Conservation (phyloP, 805 yeast genomes). For the Candida argentea region DNA sequence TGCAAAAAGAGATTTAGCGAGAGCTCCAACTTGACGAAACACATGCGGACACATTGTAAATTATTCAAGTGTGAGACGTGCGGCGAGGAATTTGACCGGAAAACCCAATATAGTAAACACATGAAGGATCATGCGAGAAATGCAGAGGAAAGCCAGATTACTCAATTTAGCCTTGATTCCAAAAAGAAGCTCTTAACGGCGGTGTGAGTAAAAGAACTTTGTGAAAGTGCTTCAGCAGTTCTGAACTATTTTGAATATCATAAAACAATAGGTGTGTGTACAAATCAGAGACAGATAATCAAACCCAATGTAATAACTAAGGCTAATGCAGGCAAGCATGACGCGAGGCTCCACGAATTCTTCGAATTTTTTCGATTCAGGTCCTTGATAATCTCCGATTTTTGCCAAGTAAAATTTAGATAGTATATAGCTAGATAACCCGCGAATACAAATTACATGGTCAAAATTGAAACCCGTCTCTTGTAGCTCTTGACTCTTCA, state of each 20-base stretch:
- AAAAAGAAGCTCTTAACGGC: background rate
- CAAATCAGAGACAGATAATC: background rate
- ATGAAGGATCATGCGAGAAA: slow-evolving; percentile 7
- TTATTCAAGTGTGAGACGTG: slow-evolving; percentile 42
- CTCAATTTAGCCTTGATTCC: background rate
- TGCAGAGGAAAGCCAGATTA: background rate
- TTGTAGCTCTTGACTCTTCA: no score
- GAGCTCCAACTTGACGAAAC: slow-evolving; percentile 81
- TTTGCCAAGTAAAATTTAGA: no score
- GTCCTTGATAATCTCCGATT: no score
- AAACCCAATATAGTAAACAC: slow-evolving; percentile 34
- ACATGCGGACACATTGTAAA: slow-evolving; percentile 67
- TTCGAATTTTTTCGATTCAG: no score
- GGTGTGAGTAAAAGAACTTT: slow-evolving; percentile 1
- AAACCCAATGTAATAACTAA: no score
- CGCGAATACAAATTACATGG: no score
- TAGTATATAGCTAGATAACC: no score
- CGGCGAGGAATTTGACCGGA: slow-evolving; percentile 39
- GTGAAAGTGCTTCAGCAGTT: background rate
- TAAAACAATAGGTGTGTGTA: background rate
- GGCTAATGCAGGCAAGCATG: no score
- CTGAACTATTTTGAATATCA: background rate
- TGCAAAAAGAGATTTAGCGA: slow-evolving; percentile 85
- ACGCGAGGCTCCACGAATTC: no score
- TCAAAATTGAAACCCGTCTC: no score